Evolutionary conservation across 208 protist species (phyloP).

Genomic region (Trypanosoma rangeli): DNA sequence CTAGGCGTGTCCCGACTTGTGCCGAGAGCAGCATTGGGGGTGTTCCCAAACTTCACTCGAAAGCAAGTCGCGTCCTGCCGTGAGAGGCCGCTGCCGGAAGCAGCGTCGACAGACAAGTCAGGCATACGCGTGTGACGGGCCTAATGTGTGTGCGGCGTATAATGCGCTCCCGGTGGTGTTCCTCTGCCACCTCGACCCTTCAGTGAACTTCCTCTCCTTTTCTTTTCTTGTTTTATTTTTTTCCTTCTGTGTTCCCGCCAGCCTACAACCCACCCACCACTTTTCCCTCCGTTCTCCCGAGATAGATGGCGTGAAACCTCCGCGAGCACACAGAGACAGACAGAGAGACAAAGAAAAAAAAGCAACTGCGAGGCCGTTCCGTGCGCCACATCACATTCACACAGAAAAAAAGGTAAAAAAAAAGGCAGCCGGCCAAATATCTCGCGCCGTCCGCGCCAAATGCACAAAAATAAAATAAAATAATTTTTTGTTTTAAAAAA

Average conservation of each 20-base stretch:
- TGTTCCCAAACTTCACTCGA: not conserved
- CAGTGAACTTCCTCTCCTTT: slow-evolving; percentile 9
- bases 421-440: no score
- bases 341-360: not conserved
- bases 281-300: not conserved
- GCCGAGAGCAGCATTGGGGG: not conserved
- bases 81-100: not conserved
- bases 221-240: not conserved
- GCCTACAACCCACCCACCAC: not conserved
- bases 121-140: not conserved
- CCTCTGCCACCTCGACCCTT: no score
- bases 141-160: not conserved
- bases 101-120: not conserved
- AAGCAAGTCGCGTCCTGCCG: not conserved
- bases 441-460: no score
- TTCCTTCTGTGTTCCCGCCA: not conserved
- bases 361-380: not conserved
- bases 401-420: no score
- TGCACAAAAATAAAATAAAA: no score
- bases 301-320: not conserved
- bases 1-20: no score
- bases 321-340: not conserved
- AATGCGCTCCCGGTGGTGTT: no score
- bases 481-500: no score
- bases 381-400: no score